These are phyloP conservation scores for Zymoseptoria tritici DNA, from an alignment of 2,329 filamentous ascomycete genomes.

Conservation along the genomic window DNA sequence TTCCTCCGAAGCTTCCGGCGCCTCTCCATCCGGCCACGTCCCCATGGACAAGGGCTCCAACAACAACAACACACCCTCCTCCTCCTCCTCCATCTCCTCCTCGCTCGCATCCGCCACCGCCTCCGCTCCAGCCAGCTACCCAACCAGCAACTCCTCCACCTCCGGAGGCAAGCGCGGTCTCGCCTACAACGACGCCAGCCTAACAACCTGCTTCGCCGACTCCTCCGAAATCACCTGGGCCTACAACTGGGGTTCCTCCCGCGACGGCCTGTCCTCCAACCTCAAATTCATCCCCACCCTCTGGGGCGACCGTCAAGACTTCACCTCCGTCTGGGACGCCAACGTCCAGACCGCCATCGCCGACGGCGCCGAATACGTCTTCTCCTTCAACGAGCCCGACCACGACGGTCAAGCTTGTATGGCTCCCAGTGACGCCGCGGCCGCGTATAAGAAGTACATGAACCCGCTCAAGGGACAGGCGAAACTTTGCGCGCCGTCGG, in stretches of 20 bases:
- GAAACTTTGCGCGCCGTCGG: conserved; percentile 51
- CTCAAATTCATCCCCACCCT: conserved; percentile 61
- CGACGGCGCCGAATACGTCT: conserved; percentile 49
- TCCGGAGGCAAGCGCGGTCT: conserved; percentile 55
- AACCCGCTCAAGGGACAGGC: conserved; percentile 49
- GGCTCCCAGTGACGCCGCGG: conserved; percentile 45
- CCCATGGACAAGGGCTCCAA: conserved; percentile 4
- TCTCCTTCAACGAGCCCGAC: conserved; percentile 69
- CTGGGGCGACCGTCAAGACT: conserved; percentile 37
- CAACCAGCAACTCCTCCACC: conserved; percentile 13
- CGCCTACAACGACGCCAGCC: conserved; percentile 55
- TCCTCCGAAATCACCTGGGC: conserved; percentile 49
- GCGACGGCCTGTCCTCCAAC: conserved; percentile 35
- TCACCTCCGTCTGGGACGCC: conserved; percentile 44
- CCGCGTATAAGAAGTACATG: conserved; percentile 48
- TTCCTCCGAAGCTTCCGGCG: conserved; percentile 1
- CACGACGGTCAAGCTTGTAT: conserved; percentile 53
- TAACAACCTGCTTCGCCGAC: conserved; percentile 46
- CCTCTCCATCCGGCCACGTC: conserved; percentile 1
- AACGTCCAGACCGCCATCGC: conserved; percentile 48
- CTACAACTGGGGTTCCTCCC: conserved; percentile 60
- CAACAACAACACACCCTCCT: background rate
- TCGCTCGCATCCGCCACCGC: conserved; percentile 12
- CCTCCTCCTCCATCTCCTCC: no score
- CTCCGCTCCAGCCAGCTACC: conserved; percentile 12